These are phyloP conservation scores for Psidium guajava DNA, from an alignment of 345 rosid species.

Conservation along the genomic window DNA sequence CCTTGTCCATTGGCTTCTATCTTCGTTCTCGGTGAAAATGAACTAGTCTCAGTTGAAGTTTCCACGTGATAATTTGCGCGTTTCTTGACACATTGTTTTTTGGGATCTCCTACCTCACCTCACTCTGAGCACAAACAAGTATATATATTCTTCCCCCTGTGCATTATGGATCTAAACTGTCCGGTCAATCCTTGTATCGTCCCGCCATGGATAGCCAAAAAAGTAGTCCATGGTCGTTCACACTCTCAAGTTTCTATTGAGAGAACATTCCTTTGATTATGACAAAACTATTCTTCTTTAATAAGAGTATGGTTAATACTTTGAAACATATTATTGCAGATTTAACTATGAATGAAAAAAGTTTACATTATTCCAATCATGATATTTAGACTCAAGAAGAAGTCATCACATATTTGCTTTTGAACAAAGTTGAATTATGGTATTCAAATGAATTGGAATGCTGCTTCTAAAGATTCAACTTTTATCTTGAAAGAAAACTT, in stretches of 20 bases:
- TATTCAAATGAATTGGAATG: too few relatives aligned
- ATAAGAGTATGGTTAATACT: too few relatives aligned
- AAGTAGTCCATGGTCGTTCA: slow-evolving; percentile 10
- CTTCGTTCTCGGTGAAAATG: not conserved
- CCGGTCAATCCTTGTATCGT: not conserved
- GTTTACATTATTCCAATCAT: too few relatives aligned
- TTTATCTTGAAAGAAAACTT: too few relatives aligned
- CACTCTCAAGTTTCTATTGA: slow-evolving; percentile 2
- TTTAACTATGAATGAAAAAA: too few relatives aligned
- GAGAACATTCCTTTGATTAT: too few relatives aligned
- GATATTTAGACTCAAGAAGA: too few relatives aligned
- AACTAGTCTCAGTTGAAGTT: not conserved
- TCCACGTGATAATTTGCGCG: not conserved
- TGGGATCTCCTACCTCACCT: not conserved
- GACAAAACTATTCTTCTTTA: too few relatives aligned
- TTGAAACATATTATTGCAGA: too few relatives aligned
- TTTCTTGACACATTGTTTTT: not conserved
- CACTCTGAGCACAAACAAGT: not conserved
- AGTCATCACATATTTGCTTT: too few relatives aligned
- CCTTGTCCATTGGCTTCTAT: not conserved
- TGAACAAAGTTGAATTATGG: too few relatives aligned
- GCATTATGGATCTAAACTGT: not conserved
- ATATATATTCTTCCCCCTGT: not conserved
- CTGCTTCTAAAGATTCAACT: too few relatives aligned
- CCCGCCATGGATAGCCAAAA: slow-evolving; percentile 12